Percentiles rank a stretch among this genome's conserved stretches.
phyloP scores from a whole-genome alignment of 768 basidiomycete species.

The Phylloporus sp. region DNA sequence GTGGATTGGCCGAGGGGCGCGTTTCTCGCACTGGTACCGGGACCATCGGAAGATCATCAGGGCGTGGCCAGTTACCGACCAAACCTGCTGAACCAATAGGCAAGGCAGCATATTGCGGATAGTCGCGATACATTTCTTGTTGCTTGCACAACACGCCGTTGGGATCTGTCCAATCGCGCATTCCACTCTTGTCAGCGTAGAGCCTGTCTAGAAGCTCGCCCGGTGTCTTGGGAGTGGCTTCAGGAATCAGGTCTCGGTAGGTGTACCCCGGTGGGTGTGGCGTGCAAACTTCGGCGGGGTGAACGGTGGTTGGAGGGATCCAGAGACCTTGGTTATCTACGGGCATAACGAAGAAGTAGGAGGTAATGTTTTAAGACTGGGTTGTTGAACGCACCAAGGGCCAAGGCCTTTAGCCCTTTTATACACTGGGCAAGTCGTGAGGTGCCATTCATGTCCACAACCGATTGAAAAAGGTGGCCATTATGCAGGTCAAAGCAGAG shows the following conservation, averaged over 20 bases:
- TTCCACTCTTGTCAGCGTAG: not conserved
- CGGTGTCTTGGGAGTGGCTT: not conserved
- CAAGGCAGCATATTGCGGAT: not conserved
- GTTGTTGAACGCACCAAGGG: not conserved
- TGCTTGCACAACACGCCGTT: not conserved
- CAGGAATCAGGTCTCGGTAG: not conserved
- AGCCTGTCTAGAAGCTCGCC: not conserved
- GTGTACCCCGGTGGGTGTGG: not conserved
- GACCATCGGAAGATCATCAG: not conserved
- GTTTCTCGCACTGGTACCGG: not conserved
- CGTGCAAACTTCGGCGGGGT: slow-evolving; percentile 1
- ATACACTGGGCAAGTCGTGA: not conserved
- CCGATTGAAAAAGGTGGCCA: too few relatives aligned
- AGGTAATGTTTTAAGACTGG: not conserved
- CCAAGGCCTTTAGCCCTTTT: not conserved
- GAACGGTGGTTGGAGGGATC: not conserved
- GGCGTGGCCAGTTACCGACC: slow-evolving; percentile 1
- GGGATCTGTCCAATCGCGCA: not conserved
- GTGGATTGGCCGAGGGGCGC: not conserved
- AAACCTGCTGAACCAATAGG: not conserved
- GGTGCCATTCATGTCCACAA: not conserved
- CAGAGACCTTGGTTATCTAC: not conserved
- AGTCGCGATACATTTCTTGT: not conserved
- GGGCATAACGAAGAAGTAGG: slow-evolving; percentile 3
- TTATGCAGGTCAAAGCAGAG: too few relatives aligned